Conservation (phyloP, 2,329 filamentous ascomycete genomes). For the Scedosporium boydii region DNA sequence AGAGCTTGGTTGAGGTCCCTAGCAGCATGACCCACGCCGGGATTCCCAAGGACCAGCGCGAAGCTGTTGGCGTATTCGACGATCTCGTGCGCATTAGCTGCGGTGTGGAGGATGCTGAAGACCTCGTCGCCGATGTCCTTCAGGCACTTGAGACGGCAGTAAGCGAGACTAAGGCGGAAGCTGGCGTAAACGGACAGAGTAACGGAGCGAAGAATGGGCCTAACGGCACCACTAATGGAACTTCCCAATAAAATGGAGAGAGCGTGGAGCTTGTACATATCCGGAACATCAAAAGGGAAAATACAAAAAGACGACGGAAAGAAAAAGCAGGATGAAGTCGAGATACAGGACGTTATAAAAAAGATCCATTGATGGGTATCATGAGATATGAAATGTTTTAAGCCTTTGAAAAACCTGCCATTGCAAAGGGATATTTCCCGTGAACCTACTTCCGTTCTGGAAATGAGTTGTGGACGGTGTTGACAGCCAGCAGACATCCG, state of each 20-base stretch:
- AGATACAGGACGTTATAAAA: not conserved
- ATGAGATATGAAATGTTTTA: too few species aligned
- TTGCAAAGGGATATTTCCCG: too few species aligned
- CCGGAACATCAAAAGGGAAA: not conserved
- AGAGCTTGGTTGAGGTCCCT: conserved; percentile 85
- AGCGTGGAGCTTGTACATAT: not conserved
- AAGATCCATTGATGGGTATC: not conserved
- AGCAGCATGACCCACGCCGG: conserved; percentile 96
- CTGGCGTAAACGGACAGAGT: not conserved
- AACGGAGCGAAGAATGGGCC: conserved; percentile 13
- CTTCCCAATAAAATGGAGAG: not conserved
- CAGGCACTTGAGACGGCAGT: conserved; percentile 75
- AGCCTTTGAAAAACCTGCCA: too few species aligned
- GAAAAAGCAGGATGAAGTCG: not conserved
- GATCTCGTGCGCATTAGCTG: conserved; percentile 90
- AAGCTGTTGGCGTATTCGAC: conserved; percentile 89
- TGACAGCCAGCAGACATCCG: too few species aligned
- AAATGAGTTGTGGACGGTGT: too few species aligned
- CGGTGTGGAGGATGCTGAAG: conserved; percentile 82
- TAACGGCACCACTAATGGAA: conserved; percentile 11
- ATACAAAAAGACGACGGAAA: not conserved
- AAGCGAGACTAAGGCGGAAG: conserved; percentile 12
- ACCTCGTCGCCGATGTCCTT: conserved; percentile 72
- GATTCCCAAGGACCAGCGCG: conserved; percentile 81
- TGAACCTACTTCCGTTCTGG: too few species aligned